phyloP scores from a whole-genome alignment of 2,329 filamentous ascomycete species.

The Neospermospora avenae region DNA sequence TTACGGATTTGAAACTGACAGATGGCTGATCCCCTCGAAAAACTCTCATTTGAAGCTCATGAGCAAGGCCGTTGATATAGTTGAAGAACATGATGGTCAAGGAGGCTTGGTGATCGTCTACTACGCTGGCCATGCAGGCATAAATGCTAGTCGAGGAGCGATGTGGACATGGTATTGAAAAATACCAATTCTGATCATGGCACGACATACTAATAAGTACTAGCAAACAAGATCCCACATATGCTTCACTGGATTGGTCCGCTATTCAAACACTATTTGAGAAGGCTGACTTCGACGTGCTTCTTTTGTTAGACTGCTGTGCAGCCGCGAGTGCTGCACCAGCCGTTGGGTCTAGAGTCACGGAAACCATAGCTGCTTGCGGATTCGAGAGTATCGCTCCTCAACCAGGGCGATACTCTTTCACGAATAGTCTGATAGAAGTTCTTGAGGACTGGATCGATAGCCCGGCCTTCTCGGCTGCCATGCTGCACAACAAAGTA shows the following conservation, averaged over 20 bases:
- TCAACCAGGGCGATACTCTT: slow-evolving; percentile 18
- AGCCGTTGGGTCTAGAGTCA: slow-evolving; percentile 12
- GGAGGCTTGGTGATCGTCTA: slow-evolving; percentile 27
- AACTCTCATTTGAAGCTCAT: slow-evolving; percentile 27
- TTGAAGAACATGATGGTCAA: slow-evolving; percentile 18
- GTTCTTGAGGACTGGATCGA: slow-evolving; percentile 25
- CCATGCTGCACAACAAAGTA: slow-evolving; percentile 26
- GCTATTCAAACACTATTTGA: slow-evolving; percentile 26
- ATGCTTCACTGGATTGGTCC: slow-evolving; percentile 23
- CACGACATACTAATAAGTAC: background rate
- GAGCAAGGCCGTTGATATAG: slow-evolving; percentile 23
- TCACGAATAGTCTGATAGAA: slow-evolving; percentile 24
- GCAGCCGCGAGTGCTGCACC: slow-evolving; percentile 21
- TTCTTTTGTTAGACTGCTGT: slow-evolving; percentile 24
- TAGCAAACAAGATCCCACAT: slow-evolving; percentile 11
- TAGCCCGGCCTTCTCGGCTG: slow-evolving; percentile 21
- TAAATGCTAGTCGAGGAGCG: slow-evolving; percentile 21
- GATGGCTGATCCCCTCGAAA: slow-evolving; percentile 25
- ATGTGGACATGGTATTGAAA: slow-evolving; percentile 21
- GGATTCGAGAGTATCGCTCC: slow-evolving; percentile 20
- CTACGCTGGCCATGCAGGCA: slow-evolving; percentile 26
- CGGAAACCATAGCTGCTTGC: slow-evolving; percentile 26
- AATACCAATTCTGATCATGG: background rate
- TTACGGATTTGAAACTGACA: slow-evolving; percentile 26
- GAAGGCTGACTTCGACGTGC: slow-evolving; percentile 20